Evolutionary conservation across 306 rosid species (phyloP).

Genomic region (Cicer cuneatum): DNA sequence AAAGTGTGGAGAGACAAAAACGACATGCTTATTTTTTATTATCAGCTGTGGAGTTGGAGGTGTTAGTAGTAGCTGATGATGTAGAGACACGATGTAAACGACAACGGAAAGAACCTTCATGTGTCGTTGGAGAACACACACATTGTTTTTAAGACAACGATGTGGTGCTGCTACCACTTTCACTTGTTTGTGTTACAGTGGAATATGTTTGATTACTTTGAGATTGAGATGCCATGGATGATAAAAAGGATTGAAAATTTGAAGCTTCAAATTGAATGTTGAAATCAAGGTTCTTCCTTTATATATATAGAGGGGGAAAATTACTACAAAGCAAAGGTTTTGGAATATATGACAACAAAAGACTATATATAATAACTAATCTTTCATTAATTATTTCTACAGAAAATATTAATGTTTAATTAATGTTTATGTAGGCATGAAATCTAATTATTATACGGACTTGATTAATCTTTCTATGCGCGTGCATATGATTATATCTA

Average conservation of each 20-base stretch:
- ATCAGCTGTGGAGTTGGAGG: conserved; percentile 62
- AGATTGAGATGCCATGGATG: conserved; percentile 42
- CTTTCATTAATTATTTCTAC: too few relatives aligned
- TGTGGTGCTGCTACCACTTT: conserved; percentile 35
- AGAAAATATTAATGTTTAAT: too few relatives aligned
- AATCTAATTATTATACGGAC: too few relatives aligned
- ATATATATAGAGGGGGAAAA: neutral
- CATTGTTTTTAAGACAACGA: conserved; percentile 70
- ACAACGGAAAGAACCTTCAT: conserved; percentile 88
- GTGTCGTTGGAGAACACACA: conserved; percentile 89
- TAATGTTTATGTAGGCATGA: too few relatives aligned
- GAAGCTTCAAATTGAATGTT: conserved; percentile 19
- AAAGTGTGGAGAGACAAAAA: neutral
- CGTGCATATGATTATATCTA: too few relatives aligned
- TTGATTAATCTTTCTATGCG: too few relatives aligned
- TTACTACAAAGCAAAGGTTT: too few relatives aligned
- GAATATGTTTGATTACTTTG: conserved; percentile 51
- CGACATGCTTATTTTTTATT: conserved; percentile 23
- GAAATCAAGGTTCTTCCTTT: neutral
- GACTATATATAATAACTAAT: too few relatives aligned
- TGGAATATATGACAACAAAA: too few relatives aligned
- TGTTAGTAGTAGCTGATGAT: conserved; percentile 15
- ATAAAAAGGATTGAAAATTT: neutral
- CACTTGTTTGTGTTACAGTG: conserved; percentile 59
- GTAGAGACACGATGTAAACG: conserved; percentile 67